Conservation (phyloP, 306 rosid species). For the Castanea mollissima region DNA sequence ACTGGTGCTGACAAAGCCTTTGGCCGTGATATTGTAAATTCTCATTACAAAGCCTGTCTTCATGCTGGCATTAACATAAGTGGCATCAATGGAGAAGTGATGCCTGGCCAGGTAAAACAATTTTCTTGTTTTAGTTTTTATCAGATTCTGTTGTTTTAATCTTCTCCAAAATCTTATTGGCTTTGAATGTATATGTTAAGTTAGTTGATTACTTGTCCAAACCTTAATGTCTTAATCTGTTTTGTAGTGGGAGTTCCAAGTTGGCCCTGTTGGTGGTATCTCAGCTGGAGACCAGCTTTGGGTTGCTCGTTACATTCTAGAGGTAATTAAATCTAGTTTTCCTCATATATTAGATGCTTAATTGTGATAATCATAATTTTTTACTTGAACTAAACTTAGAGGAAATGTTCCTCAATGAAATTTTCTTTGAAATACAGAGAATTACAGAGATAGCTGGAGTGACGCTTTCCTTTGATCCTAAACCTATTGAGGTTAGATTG, state of each 20-base stretch:
- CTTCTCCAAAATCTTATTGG: neutral
- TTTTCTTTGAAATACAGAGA: slow-evolving; percentile 35
- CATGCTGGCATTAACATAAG: slow-evolving; percentile 66
- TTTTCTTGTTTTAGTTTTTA: neutral
- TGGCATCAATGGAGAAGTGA: slow-evolving; percentile 74
- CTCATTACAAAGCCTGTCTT: slow-evolving; percentile 71
- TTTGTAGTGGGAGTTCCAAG: slow-evolving; percentile 62
- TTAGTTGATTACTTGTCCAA: neutral
- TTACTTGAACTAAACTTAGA: neutral
- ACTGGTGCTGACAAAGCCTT: slow-evolving; percentile 66
- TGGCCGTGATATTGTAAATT: slow-evolving; percentile 67
- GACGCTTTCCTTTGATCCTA: slow-evolving; percentile 57
- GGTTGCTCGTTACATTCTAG: slow-evolving; percentile 60
- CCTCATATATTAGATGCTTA: neutral
- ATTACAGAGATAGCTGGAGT: slow-evolving; percentile 56
- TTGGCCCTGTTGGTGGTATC: slow-evolving; percentile 53
- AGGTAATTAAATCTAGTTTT: slow-evolving; percentile 26
- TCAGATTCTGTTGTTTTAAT: neutral
- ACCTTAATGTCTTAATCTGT: neutral
- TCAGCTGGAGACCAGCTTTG: slow-evolving; percentile 59
- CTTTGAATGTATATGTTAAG: neutral
- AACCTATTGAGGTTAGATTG: slow-evolving; percentile 43
- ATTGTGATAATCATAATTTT: slow-evolving; percentile 1
- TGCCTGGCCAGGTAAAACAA: slow-evolving; percentile 67
- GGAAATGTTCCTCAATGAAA: neutral